A percentile compares a stretch with the other conserved stretches of the same genome.
phyloP scores from a whole-genome alignment of 2,329 filamentous ascomycete species.

The Sphaerulina populicola region DNA sequence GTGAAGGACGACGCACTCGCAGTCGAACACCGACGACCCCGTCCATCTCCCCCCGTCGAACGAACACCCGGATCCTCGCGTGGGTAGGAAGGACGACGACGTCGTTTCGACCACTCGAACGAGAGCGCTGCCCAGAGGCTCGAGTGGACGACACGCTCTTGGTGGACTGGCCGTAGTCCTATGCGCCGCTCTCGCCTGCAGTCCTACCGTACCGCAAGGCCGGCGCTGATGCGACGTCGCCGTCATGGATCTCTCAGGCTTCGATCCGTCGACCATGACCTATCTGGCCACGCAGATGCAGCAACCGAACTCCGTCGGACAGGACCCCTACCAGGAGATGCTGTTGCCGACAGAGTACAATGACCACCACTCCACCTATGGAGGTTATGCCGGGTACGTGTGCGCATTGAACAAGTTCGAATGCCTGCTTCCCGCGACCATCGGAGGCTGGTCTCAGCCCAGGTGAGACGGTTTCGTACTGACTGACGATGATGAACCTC shows the following conservation, averaged over 20 bases:
- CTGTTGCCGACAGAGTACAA: conserved; percentile 48
- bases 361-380: conserved; percentile 53
- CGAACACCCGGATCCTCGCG: no score
- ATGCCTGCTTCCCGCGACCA: neutral
- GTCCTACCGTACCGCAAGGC: conserved; percentile 7
- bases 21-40: neutral
- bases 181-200: conserved; percentile 15
- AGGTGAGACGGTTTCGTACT: neutral
- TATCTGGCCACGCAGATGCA: conserved; percentile 52
- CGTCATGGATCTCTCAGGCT: conserved; percentile 25
- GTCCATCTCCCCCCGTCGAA: neutral
- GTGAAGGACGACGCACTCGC: neutral
- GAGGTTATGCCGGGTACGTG: conserved; percentile 51
- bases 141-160: neutral
- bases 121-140: neutral
- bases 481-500: neutral
- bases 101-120: neutral
- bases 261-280: conserved; percentile 43
- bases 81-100: no score
- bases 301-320: conserved; percentile 45
- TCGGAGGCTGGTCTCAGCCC: neutral
- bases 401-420: neutral
- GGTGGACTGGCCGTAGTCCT: neutral
- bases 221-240: conserved; percentile 20
- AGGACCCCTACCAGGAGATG: conserved; percentile 38